These are phyloP conservation scores for Meyerozyma sp. DNA, from an alignment of 1,139 yeast species.

Conservation along the genomic window DNA sequence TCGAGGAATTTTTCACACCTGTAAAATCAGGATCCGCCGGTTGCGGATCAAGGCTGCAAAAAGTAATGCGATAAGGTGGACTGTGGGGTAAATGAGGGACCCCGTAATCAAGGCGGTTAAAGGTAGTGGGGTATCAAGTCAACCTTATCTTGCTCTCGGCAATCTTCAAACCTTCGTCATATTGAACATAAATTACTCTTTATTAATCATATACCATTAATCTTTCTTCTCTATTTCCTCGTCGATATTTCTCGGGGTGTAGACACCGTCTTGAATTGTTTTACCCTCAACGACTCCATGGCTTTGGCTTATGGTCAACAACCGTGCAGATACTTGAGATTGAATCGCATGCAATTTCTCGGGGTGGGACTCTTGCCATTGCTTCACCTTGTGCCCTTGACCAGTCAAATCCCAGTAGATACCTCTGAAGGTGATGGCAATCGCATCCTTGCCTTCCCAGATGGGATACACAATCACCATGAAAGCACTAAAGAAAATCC, in stretches of 20 bases:
- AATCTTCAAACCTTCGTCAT: too few relatives aligned
- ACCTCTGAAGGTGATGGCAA: conserved; percentile 62
- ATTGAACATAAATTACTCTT: neutral
- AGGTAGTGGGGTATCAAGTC: too few relatives aligned
- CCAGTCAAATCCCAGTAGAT: conserved; percentile 82
- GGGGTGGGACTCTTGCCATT: conserved; percentile 69
- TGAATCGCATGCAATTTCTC: conserved; percentile 65
- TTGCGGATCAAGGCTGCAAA: neutral
- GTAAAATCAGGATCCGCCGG: neutral
- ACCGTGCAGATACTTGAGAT: conserved; percentile 47
- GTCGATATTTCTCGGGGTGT: conserved; percentile 12
- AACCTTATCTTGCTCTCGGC: too few relatives aligned
- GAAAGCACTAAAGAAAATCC: conserved; percentile 58
- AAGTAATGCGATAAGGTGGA: neutral
- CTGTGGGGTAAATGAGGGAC: neutral
- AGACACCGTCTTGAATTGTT: conserved; percentile 16
- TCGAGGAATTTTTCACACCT: neutral
- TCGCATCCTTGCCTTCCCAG: conserved; percentile 63
- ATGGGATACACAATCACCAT: conserved; percentile 59
- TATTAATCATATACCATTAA: neutral
- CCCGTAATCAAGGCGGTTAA: too few relatives aligned
- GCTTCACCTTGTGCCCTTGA: conserved; percentile 61
- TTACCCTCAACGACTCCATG: conserved; percentile 25
- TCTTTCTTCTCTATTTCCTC: conserved; percentile 1
- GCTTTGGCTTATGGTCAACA: conserved; percentile 14